Percentiles rank a stretch among this genome's conserved stretches.
These are phyloP conservation scores for Vitis hybrid DNA, from an alignment of 177 flowering plant species.

Conservation along the genomic window DNA sequence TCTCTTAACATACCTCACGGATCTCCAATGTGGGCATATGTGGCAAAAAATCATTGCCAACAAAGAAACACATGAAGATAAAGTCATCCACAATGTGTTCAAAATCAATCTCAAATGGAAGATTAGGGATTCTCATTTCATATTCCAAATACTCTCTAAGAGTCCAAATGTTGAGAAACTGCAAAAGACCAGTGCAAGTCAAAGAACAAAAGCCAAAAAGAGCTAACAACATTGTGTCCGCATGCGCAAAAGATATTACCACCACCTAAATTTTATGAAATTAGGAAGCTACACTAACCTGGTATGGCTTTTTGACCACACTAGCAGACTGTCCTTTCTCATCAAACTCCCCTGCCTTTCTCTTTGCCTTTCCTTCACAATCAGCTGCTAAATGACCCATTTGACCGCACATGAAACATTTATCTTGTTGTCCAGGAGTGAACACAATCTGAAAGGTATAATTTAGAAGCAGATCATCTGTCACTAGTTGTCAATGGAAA, in stretches of 20 bases:
- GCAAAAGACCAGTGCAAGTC: constrained; percentile 20
- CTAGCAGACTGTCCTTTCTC: constrained; percentile 67
- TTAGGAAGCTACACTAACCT: constrained; percentile 41
- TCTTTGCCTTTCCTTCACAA: constrained; percentile 93
- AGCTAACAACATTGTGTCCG: neutral
- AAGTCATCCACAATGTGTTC: constrained; percentile 95
- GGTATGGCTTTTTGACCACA: constrained; percentile 83
- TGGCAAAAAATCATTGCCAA: constrained; percentile 98
- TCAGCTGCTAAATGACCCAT: constrained; percentile 93
- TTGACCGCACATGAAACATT: constrained; percentile 96
- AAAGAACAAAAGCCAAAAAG: neutral
- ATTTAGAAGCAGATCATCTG: constrained; percentile 2
- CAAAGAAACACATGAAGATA: constrained; percentile 97
- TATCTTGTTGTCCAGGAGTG: constrained; percentile 92
- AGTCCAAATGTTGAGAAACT: constrained; percentile 96
- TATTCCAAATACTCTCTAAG: constrained; percentile 91
- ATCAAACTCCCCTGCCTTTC: constrained; percentile 92
- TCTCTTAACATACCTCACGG: constrained; percentile 74
- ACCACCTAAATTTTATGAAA: neutral
- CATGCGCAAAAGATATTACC: neutral
- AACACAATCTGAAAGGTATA: constrained; percentile 66
- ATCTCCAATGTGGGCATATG: constrained; percentile 99
- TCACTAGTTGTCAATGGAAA: constrained; percentile 1
- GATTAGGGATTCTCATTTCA: constrained; percentile 83
- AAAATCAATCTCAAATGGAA: constrained; percentile 73